Conservation (phyloP, 768 basidiomycete genomes). For the Mycena vulgaris region DNA sequence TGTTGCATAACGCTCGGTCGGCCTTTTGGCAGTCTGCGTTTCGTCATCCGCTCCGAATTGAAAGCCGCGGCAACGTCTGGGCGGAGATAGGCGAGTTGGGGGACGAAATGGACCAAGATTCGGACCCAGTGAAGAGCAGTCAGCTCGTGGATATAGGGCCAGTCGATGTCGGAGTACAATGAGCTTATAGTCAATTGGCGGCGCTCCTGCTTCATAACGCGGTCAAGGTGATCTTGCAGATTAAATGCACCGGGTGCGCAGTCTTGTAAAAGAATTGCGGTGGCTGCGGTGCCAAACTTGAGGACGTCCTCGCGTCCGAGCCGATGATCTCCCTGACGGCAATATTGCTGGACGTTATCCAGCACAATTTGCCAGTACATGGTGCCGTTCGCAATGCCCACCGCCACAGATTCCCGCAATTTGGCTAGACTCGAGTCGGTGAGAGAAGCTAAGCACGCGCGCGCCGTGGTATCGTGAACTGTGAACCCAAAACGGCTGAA, state of each 20-base stretch:
- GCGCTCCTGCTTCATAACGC: slow-evolving; percentile 37
- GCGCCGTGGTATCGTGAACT: slow-evolving; percentile 40
- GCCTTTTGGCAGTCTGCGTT: slow-evolving; percentile 36
- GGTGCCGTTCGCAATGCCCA: not conserved
- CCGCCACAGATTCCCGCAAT: slow-evolving; percentile 26
- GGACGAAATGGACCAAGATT: slow-evolving; percentile 40
- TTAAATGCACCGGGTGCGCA: slow-evolving; percentile 35
- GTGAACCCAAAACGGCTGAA: slow-evolving; percentile 40
- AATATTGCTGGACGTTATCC: slow-evolving; percentile 42
- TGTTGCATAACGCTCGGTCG: slow-evolving; percentile 40
- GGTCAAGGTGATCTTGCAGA: slow-evolving; percentile 15
- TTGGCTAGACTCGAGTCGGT: slow-evolving; percentile 30
- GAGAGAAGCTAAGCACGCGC: slow-evolving; percentile 38
- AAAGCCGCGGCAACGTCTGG: slow-evolving; percentile 35
- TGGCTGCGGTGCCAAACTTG: slow-evolving; percentile 44
- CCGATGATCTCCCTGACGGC: slow-evolving; percentile 36
- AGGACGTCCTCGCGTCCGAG: slow-evolving; percentile 34
- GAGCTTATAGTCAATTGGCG: slow-evolving; percentile 30
- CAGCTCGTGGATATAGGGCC: slow-evolving; percentile 31
- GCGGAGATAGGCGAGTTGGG: slow-evolving; percentile 35
- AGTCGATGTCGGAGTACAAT: slow-evolving; percentile 38
- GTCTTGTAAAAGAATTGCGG: slow-evolving; percentile 31
- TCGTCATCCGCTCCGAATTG: slow-evolving; percentile 31
- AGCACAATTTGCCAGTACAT: slow-evolving; percentile 25
- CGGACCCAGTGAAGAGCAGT: slow-evolving; percentile 42